phyloP scores from a whole-genome alignment of 2,329 filamentous ascomycete species.

The Harringtonia aguacate region DNA sequence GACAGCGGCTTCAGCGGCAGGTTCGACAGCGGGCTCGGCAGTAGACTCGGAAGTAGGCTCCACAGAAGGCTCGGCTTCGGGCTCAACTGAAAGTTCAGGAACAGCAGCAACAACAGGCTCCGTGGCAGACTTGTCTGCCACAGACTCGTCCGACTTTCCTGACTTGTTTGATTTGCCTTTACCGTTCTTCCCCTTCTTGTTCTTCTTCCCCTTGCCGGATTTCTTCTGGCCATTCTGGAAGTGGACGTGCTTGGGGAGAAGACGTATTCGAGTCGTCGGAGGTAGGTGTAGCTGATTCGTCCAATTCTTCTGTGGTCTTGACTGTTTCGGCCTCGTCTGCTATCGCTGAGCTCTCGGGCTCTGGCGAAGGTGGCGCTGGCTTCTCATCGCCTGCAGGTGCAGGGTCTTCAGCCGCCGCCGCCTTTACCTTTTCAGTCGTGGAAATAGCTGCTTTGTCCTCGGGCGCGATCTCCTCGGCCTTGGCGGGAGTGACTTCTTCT shows the following conservation, averaged over 20 bases:
- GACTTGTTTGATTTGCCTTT: too few relatives aligned
- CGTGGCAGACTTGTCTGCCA: background rate
- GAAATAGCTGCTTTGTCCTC: too few relatives aligned
- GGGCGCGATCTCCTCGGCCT: too few relatives aligned
- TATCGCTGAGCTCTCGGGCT: too few relatives aligned
- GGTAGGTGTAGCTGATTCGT: too few relatives aligned
- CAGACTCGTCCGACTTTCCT: background rate
- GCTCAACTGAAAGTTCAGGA: background rate
- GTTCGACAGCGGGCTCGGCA: slow-evolving; percentile 5
- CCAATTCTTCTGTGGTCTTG: too few relatives aligned
- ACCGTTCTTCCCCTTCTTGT: background rate
- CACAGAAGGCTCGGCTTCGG: background rate
- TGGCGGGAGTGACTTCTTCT: too few relatives aligned
- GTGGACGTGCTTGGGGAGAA: too few relatives aligned
- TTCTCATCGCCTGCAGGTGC: background rate
- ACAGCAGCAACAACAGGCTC: background rate
- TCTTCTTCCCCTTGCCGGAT: too few relatives aligned
- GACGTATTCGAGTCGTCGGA: too few relatives aligned
- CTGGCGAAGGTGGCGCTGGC: background rate
- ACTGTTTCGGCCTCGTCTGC: too few relatives aligned
- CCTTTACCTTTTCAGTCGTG: background rate
- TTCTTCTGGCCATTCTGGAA: too few relatives aligned
- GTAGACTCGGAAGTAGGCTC: background rate
- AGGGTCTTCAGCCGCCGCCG: background rate
- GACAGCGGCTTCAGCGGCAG: slow-evolving; percentile 3